phyloP scores from a whole-genome alignment of 805 yeast genomes.

The Saitoella complicata region DNA sequence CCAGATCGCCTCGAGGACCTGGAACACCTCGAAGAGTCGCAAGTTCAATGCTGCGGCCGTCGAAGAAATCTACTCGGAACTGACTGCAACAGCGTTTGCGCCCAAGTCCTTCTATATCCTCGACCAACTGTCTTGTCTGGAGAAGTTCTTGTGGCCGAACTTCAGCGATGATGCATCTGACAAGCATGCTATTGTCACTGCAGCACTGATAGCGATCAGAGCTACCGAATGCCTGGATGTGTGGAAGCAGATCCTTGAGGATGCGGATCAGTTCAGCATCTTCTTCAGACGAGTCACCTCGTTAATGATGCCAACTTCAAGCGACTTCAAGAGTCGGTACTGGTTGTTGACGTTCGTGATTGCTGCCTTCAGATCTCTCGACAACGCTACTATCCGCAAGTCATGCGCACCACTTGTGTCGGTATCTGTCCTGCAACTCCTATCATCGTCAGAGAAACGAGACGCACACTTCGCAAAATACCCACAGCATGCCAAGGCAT shows the following conservation, averaged over 20 bases:
- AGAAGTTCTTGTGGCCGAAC: slow-evolving; percentile 23
- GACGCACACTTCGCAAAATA: slow-evolving; percentile 12
- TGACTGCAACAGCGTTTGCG: no score
- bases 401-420: slow-evolving; percentile 22
- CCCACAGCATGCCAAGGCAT: slow-evolving; percentile 13
- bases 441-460: slow-evolving; percentile 11
- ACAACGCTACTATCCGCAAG: slow-evolving; percentile 13
- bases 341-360: slow-evolving; percentile 17
- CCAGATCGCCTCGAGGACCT: no score
- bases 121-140: no score
- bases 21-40: no score
- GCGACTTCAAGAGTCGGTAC: slow-evolving; percentile 4
- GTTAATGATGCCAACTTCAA: slow-evolving; percentile 4
- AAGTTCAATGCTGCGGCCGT: no score
- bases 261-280: slow-evolving; percentile 16
- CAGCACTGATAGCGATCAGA: slow-evolving; percentile 8
- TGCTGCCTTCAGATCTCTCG: slow-evolving; percentile 15
- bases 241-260: slow-evolving; percentile 8
- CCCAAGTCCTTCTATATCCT: no score
- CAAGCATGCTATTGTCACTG: slow-evolving; percentile 22
- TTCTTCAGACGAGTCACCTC: slow-evolving; percentile 22
- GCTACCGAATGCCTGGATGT: slow-evolving; percentile 7
- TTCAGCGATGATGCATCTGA: slow-evolving; percentile 27
- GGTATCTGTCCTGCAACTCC: slow-evolving; percentile 21
- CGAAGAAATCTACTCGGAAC: no score